Percentiles rank a stretch among this genome's conserved stretches.
Conservation (phyloP, 2,329 filamentous ascomycete genomes). For the Cladophialophora bantiana region DNA sequence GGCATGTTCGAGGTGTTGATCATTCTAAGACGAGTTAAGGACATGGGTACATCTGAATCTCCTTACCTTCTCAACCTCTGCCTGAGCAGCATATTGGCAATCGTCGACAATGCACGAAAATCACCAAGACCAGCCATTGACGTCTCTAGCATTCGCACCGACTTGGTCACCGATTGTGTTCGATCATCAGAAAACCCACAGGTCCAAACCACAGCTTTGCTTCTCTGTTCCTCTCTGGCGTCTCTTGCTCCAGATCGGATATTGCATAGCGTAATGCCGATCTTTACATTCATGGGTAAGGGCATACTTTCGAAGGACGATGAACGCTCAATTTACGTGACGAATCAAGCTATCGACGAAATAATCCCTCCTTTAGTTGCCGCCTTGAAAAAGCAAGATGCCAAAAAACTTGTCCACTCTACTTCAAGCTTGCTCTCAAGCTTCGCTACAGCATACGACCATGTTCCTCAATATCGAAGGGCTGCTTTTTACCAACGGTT, state of each 20-base stretch:
- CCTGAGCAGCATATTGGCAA: slow-evolving; percentile 79
- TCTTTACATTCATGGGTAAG: slow-evolving; percentile 97
- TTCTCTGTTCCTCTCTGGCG: slow-evolving; percentile 86
- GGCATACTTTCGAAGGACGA: slow-evolving; percentile 91
- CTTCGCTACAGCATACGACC: slow-evolving; percentile 95
- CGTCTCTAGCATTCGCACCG: slow-evolving; percentile 79
- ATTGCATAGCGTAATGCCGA: slow-evolving; percentile 96
- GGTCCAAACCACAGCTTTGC: slow-evolving; percentile 88
- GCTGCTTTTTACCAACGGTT: slow-evolving; percentile 83
- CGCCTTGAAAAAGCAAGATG: slow-evolving; percentile 79
- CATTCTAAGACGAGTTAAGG: slow-evolving; percentile 83
- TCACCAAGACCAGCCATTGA: slow-evolving; percentile 68
- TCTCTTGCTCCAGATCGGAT: slow-evolving; percentile 88
- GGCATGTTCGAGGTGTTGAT: slow-evolving; percentile 84
- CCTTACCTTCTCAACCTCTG: slow-evolving; percentile 89
- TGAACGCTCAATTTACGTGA: slow-evolving; percentile 95
- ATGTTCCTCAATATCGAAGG: slow-evolving; percentile 87
- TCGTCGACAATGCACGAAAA: slow-evolving; percentile 77
- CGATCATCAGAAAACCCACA: slow-evolving; percentile 90
- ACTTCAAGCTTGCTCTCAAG: slow-evolving; percentile 91
- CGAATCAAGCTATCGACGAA: slow-evolving; percentile 90
- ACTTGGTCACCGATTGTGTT: slow-evolving; percentile 92
- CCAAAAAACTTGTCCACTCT: slow-evolving; percentile 71
- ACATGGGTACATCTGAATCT: slow-evolving; percentile 81
- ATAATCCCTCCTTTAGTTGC: slow-evolving; percentile 91